Base-by-base conservation (phyloP, 257 asterid species). In the Cordia subcordata region DNA sequence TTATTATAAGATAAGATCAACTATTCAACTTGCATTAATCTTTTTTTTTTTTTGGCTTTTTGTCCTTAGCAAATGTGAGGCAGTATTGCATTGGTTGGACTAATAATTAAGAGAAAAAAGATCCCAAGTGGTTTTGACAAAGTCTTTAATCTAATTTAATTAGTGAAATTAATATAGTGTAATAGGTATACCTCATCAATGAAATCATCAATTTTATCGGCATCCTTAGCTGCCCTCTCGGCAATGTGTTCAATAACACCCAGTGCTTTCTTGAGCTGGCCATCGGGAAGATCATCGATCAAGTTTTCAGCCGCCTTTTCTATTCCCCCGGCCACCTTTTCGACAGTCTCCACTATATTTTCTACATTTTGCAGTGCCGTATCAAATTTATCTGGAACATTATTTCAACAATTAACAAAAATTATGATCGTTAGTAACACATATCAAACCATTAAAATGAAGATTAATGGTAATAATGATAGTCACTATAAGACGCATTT, bases 301-400 rank as follows among this genome's bases (percentile, higher is more conserved):
- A 84, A 55, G 37, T 71, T 66, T 38, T 86, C 95, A 0, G 85
- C 78, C 3, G 77, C 68, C 22, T 79, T 78, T 61, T 85, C 91
- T 13, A 85, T 84, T 44, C 49, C 60, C 53, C 20, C 80, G 10
- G 93, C 93, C 72, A 84, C 85, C 57, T 75, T 74, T 51, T 86
- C 95, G 42, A 82, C 87, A 20, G 65, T 79, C 57, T 85, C 94
- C 50, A 65, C 82, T 5, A 84, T 56, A 13, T 83, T 18, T 63
- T 84, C 95, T 14, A 84, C 80, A 6, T 66, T 68, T 18, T 86
- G 78, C 4, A 86, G 77, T 9, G 75, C 69, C 0, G 1, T 64
- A 12, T 62, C 79, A 8, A 85, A 58, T 51, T 69, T 74, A 62
- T 75, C 90, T 85, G 76, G 8, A 42, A 42, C 47, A 52, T 8